Evolutionary conservation across 108 stramenopile genomes (phyloP), one percentile per base, ranked within the genome.

Genomic region (Skeletonema tropicum): DNA sequence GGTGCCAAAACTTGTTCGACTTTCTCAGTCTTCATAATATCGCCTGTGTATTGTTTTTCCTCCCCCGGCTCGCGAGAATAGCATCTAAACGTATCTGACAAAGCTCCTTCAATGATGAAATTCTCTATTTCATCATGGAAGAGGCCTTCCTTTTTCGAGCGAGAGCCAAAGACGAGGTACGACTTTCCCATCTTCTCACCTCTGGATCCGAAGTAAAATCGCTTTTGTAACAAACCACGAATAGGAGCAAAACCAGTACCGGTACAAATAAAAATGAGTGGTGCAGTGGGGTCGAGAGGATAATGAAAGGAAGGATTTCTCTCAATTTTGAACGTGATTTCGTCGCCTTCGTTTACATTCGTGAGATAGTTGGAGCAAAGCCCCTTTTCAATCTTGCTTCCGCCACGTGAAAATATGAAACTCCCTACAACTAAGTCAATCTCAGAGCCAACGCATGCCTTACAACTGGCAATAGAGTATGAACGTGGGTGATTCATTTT

Each of bases 161-260:
- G 35, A 36, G 62, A 57, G 26, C 72, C 72, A 55, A 73, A 73
- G 38, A 73, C 25, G n/a, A 73, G 48, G 33, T 64, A 64, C 2
- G 72, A 26, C 2, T 39, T 45, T 0, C 72, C 72, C 11, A 73
- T 26, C 72, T 64, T 73, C 30, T 31, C 62, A 25, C 62, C 48
- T 10, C 72, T 60, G n/a, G 19, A 12, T n/a, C 33, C 45, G 3
- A 73, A 35, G 33, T 73, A 42, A 1, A 23, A 14, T 17, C 72
- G 35, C 72, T 73, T 63, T 29, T 73, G 72, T 10, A 73, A 36
- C 11, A 73, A n/a, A 2, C 72, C 72, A 25, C 72, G 41, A 23
- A 73, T 64, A 11, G 62, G 72, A 12, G 72, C 72, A 57, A 42
- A 63, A 1, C 71, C 71, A 42, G 71, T 72, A 3, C 72, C 62